Base-by-base conservation (phyloP, 1,284 basidiomycete species). In the Entoloma clypeatum region DNA sequence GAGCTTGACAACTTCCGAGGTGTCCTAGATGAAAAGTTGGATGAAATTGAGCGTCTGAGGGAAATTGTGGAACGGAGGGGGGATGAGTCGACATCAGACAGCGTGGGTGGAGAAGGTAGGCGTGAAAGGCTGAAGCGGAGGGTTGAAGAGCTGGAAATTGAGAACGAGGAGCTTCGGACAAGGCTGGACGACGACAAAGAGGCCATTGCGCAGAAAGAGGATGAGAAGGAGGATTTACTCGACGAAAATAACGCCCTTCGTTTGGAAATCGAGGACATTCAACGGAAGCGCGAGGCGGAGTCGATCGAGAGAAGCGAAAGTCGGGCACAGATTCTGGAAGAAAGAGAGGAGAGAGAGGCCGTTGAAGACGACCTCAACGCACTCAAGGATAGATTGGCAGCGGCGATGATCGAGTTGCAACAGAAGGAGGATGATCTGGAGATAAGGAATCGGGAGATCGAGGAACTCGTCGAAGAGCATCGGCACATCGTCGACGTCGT, bases 401-500 rank as follows among this genome's bases (percentile, higher is more conserved):
- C 85, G 0, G 75, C 79, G 4, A 74, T 81, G 53, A 88, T 92
- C 48, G 86, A 91, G 60, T 63, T 90, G 19, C 84, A 88, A 58
- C 80, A 86, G 60, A 83, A 78, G 58, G 88, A 91, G 52, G 86
- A 87, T 50, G 89, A 92, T 24, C 61, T 86, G n/a, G 83, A 86
- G 41, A 69, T 80, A 59, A 80, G 83, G 68, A 71, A 74, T 36
- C 68, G 72, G 39, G 86, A 90, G 58, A 75, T 88, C 27, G 80
- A 86, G 5, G 78, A 86, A 25, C 58, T 87, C 30, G 68, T 83
- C 4, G 62, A 61, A 2, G 81, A 88, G 53, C 83, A 88, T 53
- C 72, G 79, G 43, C 69, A 73, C 14, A 81, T 85, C 35, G 72
- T 89, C 4, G 73, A 76, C 17, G 72, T 74, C 3, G 77, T 86